These are phyloP conservation scores for Saturnispora bothae DNA, from an alignment of 805 yeast species.

Conservation along the genomic window DNA sequence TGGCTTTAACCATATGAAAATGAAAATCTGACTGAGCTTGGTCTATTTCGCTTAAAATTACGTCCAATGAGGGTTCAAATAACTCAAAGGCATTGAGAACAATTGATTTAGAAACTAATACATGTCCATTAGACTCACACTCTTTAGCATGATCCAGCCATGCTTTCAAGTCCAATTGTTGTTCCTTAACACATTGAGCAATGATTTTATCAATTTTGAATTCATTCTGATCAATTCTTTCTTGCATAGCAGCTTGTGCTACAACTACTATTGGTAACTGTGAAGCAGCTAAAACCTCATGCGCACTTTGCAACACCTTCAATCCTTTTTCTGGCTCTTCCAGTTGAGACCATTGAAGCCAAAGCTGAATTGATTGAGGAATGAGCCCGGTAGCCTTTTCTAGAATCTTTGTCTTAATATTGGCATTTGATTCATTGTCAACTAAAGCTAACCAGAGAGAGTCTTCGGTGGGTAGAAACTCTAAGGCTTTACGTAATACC, in stretches of 20 bases:
- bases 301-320: slow-evolving; percentile 45
- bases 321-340: slow-evolving; percentile 38
- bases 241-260: slow-evolving; percentile 60
- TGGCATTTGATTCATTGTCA: slow-evolving; percentile 43
- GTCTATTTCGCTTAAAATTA: slow-evolving; percentile 21
- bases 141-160: slow-evolving; percentile 51
- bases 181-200: slow-evolving; percentile 33
- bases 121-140: slow-evolving; percentile 36
- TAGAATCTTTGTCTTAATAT: slow-evolving; percentile 43
- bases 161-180: slow-evolving; percentile 23
- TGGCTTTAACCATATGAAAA: slow-evolving; percentile 34
- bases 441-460: slow-evolving; percentile 63
- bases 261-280: slow-evolving; percentile 50
- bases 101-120: slow-evolving; percentile 43
- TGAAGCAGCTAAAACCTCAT: slow-evolving; percentile 38
- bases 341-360: slow-evolving; percentile 50
- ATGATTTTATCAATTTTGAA: slow-evolving; percentile 38
- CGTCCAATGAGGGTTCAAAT: background rate
- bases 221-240: slow-evolving; percentile 33
- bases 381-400: slow-evolving; percentile 58
- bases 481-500: slow-evolving; percentile 63
- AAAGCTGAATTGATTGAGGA: slow-evolving; percentile 53
- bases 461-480: slow-evolving; percentile 44
- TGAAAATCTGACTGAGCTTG: slow-evolving; percentile 17
- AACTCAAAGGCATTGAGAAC: slow-evolving; percentile 25